Conservation (phyloP, 1,284 basidiomycete genomes). For the Garcileccinum viscosum region DNA sequence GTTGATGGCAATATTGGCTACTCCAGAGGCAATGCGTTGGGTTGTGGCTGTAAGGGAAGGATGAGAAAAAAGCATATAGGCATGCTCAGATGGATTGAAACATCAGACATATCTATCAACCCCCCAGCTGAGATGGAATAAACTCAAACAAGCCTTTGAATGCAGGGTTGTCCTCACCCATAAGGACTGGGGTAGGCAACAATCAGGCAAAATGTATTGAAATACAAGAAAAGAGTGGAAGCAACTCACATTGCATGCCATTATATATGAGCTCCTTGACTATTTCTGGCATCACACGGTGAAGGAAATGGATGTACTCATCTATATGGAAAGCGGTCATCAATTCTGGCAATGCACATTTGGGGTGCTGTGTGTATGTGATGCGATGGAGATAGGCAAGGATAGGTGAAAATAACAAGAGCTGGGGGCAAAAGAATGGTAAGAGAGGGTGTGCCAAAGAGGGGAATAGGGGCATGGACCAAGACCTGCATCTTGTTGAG, state of each 20-base stretch:
- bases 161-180: conserved; percentile 96
- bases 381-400: no score
- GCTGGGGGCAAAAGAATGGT: no score
- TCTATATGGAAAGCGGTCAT: conserved; percentile 98
- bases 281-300: conserved; percentile 88
- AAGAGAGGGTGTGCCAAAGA: no score
- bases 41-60: conserved; percentile 68
- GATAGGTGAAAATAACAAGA: no score
- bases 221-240: background rate
- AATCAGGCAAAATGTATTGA: conserved; percentile 8
- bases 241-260: conserved; percentile 79
- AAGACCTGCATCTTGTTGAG: no score
- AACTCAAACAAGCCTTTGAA: no score
- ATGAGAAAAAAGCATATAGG: background rate
- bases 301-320: conserved; percentile 94
- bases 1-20: conserved; percentile 93
- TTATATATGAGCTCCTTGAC: conserved; percentile 83
- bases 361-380: conserved; percentile 67
- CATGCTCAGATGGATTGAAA: background rate
- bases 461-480: no score
- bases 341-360: conserved; percentile 78
- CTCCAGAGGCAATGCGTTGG: conserved; percentile 79
- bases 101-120: conserved; percentile 67
- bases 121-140: conserved; percentile 97
- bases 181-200: conserved; percentile 82